Base-by-base conservation (phyloP, 345 rosid species). In the Cardamine chenopodiifolia region DNA sequence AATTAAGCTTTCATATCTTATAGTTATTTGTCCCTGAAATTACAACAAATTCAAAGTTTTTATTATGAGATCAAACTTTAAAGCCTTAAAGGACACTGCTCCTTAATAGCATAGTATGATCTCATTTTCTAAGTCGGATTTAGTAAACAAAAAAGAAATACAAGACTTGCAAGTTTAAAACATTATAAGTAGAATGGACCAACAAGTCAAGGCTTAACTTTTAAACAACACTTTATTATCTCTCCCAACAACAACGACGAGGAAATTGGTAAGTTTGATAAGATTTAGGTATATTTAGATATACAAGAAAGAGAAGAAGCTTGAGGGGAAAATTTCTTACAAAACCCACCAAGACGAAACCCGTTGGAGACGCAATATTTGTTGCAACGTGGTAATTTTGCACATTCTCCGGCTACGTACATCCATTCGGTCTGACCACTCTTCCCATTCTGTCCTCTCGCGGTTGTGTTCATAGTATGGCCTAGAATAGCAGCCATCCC, bases 321-420 rank as follows among this genome's bases (percentile, higher is more conserved):
- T 76, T 70, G 71, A 35, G 80, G 75, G 0, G 66, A 62, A 45
- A 76, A 34, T 76, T 76, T 70, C 61, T 76, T 45, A 70, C 80
- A 76, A 70, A 53, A 70, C 66, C 75, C 80, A 70, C 80, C 76
- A 25, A 76, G 64, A 70, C 19, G 52, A 76, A 76, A 76, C 53
- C 75, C 80, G 8, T 25, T 44, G 1, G 80, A 63, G 26, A 76
- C 35, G 5, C 80, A 76, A 70, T 76, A 76, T 20, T 70, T 76
- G 49, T 70, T 62, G 44, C 75, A 76, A 62, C 17, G 39, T 23
- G 70, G 74, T 8, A 76, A 2, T 32, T 76, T 76, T 4, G 66
- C 65, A 62, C 80, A 76, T 34, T 70, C 53, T 53, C 80, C 80
- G 7, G 75, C 75, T 32, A 76, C 58, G 26, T 76, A 76, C 0